Evolutionary conservation across 2,329 filamentous ascomycete genomes (phyloP), one percentile per base, ranked within the genome.

Genomic region (Xenoacremonium recifei): DNA sequence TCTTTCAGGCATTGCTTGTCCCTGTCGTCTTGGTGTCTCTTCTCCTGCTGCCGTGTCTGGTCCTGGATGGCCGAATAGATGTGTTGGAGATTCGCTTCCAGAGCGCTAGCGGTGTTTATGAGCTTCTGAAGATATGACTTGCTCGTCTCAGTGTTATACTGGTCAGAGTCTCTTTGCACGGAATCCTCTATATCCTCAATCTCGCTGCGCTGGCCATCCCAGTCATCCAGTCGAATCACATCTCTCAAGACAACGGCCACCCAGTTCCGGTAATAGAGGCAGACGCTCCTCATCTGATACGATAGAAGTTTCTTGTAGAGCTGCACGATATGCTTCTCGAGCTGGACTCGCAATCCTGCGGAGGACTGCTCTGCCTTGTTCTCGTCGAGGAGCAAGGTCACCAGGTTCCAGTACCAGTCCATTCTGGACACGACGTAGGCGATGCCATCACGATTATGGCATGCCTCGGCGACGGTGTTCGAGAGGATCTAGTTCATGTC

Each of bases 251-350:
- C 52, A 10, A 54, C 56, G 6, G 52, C 11, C 9, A 42, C 45
- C 34, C 53, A 55, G 20, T 62, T 55, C 3, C 59, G 59, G 41
- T 64, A 60, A 48, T 65, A 70, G 3, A 54, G 59, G 35, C 55
- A 65, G 20, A 67, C 49, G 38, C 66, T 72, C 44, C 64, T 68
- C 48, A 72, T 70, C 50, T 66, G 60, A 51, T 68, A 72, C 2
- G 49, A 34, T 5, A 72, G 60, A n/a, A 73, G 58, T 32, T 53
- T 57, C 41, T 63, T 50, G 47, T 70, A 73, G n/a, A 72, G 62
- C 10, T 56, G 29, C 13, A 64, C 32, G n/a, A 71, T 51, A 3
- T 40, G 37, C 5, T 51, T 42, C 38, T 66, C 50, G 4, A 70
- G 39, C 19, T 57, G 36, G n/a, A 5, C 13, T 30, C 47, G 40